Evolutionary conservation across 179 eudicot species (phyloP).

Genomic region (Pouteria campechiana): DNA sequence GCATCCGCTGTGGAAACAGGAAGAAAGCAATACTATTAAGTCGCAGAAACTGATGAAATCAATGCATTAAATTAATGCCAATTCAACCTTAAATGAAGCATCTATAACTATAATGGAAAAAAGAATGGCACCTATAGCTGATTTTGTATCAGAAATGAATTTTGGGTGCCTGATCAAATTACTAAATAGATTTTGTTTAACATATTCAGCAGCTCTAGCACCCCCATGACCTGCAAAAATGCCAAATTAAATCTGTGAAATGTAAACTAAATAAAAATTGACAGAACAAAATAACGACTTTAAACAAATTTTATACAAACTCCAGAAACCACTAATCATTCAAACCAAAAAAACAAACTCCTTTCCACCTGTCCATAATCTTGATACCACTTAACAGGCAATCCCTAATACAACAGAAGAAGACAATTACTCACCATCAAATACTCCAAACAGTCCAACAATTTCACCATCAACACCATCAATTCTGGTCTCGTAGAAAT

Average conservation of each 20-base stretch:
- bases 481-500: constrained; percentile 55
- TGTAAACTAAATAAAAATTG: no score
- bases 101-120: no score
- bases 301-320: no score
- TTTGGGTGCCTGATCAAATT: constrained; percentile 61
- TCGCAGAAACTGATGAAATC: no score
- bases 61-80: no score
- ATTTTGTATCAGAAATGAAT: constrained; percentile 55
- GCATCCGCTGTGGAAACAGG: constrained; percentile 37
- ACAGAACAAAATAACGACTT: no score
- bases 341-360: no score
- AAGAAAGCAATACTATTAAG: not conserved
- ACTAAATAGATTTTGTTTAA: constrained; percentile 58
- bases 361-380: no score
- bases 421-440: constrained; percentile 39
- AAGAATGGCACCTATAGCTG: constrained; percentile 72
- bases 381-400: no score
- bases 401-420: not conserved
- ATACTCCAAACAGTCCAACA: constrained; percentile 74
- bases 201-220: constrained; percentile 64
- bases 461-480: constrained; percentile 61
- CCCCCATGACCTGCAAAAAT: constrained; percentile 61
- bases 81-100: no score
- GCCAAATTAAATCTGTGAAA: constrained; percentile 1
- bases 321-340: no score